Conservation (phyloP, 2,329 filamentous ascomycete species). For the Botrytis porri region DNA sequence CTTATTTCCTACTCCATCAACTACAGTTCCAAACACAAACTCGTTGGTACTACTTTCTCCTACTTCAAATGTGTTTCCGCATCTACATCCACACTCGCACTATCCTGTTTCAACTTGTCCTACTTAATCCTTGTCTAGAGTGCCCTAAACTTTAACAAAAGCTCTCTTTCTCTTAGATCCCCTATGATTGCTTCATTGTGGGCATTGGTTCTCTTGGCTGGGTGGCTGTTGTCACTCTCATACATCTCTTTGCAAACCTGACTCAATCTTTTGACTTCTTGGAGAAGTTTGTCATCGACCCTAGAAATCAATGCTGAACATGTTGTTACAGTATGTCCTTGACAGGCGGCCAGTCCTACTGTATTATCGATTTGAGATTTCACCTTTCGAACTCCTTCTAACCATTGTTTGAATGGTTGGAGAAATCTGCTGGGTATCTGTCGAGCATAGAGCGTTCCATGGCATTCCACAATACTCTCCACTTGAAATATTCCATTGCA, state of each 20-base stretch:
- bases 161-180: neutral
- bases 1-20: neutral
- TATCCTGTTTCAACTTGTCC: too few relatives aligned
- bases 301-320: neutral
- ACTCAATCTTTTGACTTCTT: neutral
- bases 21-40: neutral
- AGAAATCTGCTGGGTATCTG: neutral
- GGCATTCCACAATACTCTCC: neutral
- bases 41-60: neutral
- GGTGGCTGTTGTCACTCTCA: neutral
- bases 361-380: neutral
- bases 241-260: neutral
- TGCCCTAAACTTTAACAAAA: neutral
- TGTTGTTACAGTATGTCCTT: neutral
- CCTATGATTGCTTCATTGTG: neutral
- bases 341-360: neutral
- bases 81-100: neutral
- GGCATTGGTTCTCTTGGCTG: neutral
- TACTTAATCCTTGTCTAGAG: neutral
- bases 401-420: neutral
- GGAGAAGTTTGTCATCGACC: neutral
- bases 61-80: neutral
- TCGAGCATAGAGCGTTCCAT: neutral
- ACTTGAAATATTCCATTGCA: neutral
- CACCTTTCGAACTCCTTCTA: neutral